These are phyloP conservation scores for Boletus tylopilopsis DNA, from an alignment of 768 basidiomycete species.

Conservation along the genomic window DNA sequence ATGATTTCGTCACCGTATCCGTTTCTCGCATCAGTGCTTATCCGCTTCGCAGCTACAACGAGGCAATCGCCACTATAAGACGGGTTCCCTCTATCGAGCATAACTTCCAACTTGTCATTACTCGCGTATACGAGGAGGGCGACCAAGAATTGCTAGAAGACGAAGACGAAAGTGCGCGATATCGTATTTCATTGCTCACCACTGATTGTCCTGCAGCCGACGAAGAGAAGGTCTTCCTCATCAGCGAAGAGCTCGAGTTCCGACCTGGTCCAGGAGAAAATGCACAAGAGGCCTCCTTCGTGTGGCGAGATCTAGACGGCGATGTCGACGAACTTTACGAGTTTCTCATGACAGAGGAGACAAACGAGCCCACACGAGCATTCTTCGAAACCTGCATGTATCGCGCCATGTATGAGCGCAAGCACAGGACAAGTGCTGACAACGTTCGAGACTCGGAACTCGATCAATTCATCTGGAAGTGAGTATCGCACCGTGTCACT, in stretches of 20 bases:
- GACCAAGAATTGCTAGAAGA: conserved; percentile 94
- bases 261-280: conserved; percentile 64
- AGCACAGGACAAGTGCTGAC: conserved; percentile 72
- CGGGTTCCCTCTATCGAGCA: conserved; percentile 72
- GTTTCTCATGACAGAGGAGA: conserved; percentile 78
- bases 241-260: conserved; percentile 89
- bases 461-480: conserved; percentile 81
- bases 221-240: conserved; percentile 89
- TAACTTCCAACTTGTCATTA: conserved; percentile 89
- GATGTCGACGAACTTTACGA: conserved; percentile 93
- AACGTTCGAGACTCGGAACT: conserved; percentile 63
- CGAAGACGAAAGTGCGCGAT: conserved; percentile 75
- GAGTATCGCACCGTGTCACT: conserved; percentile 30
- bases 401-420: conserved; percentile 95
- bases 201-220: conserved; percentile 55
- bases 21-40: neutral
- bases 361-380: conserved; percentile 70
- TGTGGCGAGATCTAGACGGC: conserved; percentile 90
- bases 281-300: conserved; percentile 75
- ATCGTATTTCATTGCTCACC: neutral
- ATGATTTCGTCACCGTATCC: conserved; percentile 26
- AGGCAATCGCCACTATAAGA: conserved; percentile 92
- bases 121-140: conserved; percentile 95
- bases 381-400: conserved; percentile 96
- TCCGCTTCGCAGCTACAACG: conserved; percentile 68